Evolutionary conservation across 108 stramenopile genomes (phyloP), one percentile per base, ranked within the genome.

Genomic region (Pseudonitzschia pungens): DNA sequence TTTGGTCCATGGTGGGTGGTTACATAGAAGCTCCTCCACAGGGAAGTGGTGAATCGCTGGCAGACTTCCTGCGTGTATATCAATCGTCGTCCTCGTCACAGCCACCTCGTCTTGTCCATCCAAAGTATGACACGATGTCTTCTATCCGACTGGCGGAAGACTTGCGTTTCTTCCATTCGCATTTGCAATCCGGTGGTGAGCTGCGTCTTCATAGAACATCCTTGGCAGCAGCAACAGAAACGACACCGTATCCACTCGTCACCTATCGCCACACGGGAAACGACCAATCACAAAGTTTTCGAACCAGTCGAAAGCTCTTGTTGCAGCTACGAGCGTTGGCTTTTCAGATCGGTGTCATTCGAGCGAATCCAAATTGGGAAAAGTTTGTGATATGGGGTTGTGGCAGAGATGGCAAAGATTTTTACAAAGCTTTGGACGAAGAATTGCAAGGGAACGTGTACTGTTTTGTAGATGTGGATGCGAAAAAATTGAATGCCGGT

Each of bases 391-490:
- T 97, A 24, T 90, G 88, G 92, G 93, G 91, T 20, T 94, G 94
- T 20, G 96, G 96, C 15, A 77, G 96, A 43, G 96, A 97, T 80
- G 96, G 92, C 29, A 95, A 94, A 54, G 92, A 95, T 29, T 92
- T 96, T 75, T 57, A 87, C 60, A 97, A 97, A 79, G 75, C 84
- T 9, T 65, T 96, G 28, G 68, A 71, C 43, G 65, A 73, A 44
- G 76, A 86, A 20, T 75, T 83, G 24, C 86, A 81, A n/a, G 44
- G 65, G 40, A 56, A 78, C 32, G 85, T 96, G 14, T 74, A 84
- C 22, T 90, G 90, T 52, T 86, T 96, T 70, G 95, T 88, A 27
- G 95, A 96, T 71, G 89, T 96, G 11, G 95, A 93, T 68, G 59
- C 75, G 24, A 92, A 89, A 79, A 96, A 96, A 75, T 86, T 96